phyloP scores from a whole-genome alignment of 257 asterid genomes.

The Gardenia jasminoides region DNA sequence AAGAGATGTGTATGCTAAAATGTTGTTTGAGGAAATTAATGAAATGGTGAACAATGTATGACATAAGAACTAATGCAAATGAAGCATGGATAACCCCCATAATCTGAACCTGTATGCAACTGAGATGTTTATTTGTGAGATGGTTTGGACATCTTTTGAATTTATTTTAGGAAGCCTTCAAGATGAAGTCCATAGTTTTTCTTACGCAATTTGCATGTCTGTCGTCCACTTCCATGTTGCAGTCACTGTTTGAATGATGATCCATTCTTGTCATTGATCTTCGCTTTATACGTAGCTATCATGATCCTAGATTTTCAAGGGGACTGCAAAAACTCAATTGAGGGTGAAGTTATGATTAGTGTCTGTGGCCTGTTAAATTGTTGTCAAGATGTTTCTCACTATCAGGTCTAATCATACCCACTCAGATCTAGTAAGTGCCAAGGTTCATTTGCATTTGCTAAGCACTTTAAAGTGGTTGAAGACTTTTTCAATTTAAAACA shows the following conservation, averaged over 20 bases:
- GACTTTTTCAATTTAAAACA: background rate
- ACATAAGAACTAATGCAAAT: background rate
- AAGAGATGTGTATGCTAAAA: background rate
- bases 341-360: background rate
- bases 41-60: background rate
- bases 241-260: background rate
- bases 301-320: background rate
- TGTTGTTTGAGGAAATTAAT: background rate
- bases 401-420: background rate
- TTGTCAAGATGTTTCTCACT: background rate
- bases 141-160: background rate
- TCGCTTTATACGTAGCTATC: background rate
- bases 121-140: background rate
- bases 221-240: background rate
- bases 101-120: background rate
- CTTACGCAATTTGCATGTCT: background rate
- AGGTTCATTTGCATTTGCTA: background rate
- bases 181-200: background rate
- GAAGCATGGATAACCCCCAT: background rate
- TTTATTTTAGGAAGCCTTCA: background rate
- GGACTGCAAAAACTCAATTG: background rate
- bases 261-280: too few relatives aligned
- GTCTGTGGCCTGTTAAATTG: background rate
- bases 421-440: background rate
- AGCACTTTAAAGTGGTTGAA: background rate